A percentile compares a stretch with the other conserved stretches of the same genome.
phyloP scores from a whole-genome alignment of 345 rosid species.

The Lagerstroemia speciosa region DNA sequence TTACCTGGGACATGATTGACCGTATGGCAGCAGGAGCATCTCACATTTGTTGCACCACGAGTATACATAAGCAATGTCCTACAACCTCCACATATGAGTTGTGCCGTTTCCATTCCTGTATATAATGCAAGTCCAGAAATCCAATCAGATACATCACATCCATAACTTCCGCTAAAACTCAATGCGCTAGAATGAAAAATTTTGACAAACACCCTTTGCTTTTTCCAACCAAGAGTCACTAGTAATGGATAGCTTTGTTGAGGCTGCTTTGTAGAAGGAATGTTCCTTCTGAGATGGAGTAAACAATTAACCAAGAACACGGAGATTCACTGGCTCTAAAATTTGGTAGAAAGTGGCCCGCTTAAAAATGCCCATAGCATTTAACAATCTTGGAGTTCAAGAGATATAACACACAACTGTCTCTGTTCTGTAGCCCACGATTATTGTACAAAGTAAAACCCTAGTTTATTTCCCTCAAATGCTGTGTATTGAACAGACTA shows the following conservation, averaged over 20 bases:
- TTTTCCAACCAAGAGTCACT: background rate
- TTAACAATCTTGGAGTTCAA: background rate
- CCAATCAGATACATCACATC: background rate
- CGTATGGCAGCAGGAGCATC: conserved; percentile 95
- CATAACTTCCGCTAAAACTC: no score
- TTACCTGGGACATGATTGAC: conserved; percentile 70
- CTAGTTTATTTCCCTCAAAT: no score
- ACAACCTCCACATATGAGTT: conserved; percentile 88
- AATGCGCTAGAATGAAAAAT: background rate
- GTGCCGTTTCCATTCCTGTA: conserved; percentile 77
- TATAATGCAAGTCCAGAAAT: background rate
- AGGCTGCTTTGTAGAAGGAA: background rate
- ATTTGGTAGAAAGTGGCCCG: no score
- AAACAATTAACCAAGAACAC: background rate
- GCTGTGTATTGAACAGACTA: no score
- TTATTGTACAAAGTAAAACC: background rate
- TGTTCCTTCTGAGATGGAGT: background rate
- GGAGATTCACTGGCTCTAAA: background rate
- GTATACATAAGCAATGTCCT: conserved; percentile 83
- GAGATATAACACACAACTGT: background rate
- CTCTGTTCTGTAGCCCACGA: background rate
- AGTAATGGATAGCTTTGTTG: background rate
- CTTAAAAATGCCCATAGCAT: background rate
- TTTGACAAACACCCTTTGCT: background rate
- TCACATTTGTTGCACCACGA: conserved; percentile 74